Percentiles rank a stretch among this genome's conserved stretches.
Evolutionary conservation across 139 green algal genomes (phyloP).

Genomic region (Tetratostichococcus sp.): DNA sequence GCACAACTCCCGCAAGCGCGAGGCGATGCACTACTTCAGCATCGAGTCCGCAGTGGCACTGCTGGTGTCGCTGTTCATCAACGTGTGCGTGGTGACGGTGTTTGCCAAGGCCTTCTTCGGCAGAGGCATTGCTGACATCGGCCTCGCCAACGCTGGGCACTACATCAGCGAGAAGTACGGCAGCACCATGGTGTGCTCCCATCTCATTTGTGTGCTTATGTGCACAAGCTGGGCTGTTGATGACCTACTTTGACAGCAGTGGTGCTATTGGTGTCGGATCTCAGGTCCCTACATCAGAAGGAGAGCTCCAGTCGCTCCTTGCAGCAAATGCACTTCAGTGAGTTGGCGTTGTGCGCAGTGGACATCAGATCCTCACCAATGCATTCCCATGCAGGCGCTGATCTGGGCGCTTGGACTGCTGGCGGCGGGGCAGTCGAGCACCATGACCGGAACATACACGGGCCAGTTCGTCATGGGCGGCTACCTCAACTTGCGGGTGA

Average conservation of each 20-base stretch:
- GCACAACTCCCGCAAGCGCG: conserved; percentile 26
- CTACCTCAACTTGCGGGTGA: conserved; percentile 49
- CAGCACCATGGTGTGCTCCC: conserved; percentile 26
- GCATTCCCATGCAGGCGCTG: conserved; percentile 1
- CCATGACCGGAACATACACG: conserved; percentile 59
- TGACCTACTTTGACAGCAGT: no score
- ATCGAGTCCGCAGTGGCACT: conserved; percentile 73
- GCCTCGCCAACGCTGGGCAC: conserved; percentile 63
- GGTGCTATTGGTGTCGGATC: no score
- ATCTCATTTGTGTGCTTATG: no score
- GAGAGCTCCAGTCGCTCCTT: no score
- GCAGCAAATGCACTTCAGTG: no score
- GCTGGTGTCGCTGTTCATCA: conserved; percentile 74
- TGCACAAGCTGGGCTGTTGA: no score
- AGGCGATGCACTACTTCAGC: conserved; percentile 72
- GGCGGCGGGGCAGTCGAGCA: conserved; percentile 53
- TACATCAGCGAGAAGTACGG: conserved; percentile 49
- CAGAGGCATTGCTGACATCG: conserved; percentile 44
- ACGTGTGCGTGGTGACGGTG: conserved; percentile 78
- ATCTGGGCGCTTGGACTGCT: conserved; percentile 54
- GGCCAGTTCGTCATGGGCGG: conserved; percentile 69
- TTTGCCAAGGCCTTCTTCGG: conserved; percentile 66
- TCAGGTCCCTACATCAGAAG: no score
- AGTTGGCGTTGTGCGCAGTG: no score
- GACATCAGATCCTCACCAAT: no score